A percentile compares a stretch with the other conserved stretches of the same genome.
Conservation (phyloP, 2,329 filamentous ascomycete genomes). For the Aureobasidium sp. region DNA sequence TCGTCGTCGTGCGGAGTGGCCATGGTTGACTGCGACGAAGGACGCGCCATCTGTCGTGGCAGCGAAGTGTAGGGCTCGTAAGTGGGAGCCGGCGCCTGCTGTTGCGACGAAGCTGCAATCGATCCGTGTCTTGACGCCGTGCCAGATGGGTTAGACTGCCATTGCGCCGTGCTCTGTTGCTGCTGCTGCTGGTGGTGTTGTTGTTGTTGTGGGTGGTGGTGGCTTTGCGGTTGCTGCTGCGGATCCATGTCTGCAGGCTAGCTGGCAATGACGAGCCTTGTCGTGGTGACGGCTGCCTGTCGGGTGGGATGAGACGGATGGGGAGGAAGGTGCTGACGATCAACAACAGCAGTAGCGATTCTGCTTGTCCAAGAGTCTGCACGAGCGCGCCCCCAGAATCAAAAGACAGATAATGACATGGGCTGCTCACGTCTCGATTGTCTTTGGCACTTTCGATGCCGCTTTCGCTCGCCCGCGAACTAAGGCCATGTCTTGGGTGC, state of each 20-base stretch:
- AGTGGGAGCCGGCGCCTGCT: neutral
- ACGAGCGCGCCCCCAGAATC: neutral
- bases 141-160: neutral
- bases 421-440: neutral
- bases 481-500: too few species aligned
- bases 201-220: too few species aligned
- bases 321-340: neutral
- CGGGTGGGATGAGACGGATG: neutral
- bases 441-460: neutral
- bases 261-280: neutral
- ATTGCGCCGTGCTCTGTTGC: neutral
- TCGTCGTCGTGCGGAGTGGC: constrained; percentile 23
- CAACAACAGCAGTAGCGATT: neutral
- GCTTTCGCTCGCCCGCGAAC: too few species aligned
- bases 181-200: too few species aligned
- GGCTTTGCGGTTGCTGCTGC: too few species aligned
- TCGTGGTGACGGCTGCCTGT: neutral
- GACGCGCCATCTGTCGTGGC: neutral
- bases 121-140: neutral
- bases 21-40: neutral
- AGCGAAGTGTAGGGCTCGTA: constrained; percentile 4
- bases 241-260: constrained; percentile 8
- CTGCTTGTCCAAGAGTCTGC: neutral
- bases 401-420: neutral
- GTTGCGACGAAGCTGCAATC: constrained; percentile 9